Conservation (phyloP, 805 yeast species). For the Wickerhamomyces alni region DNA sequence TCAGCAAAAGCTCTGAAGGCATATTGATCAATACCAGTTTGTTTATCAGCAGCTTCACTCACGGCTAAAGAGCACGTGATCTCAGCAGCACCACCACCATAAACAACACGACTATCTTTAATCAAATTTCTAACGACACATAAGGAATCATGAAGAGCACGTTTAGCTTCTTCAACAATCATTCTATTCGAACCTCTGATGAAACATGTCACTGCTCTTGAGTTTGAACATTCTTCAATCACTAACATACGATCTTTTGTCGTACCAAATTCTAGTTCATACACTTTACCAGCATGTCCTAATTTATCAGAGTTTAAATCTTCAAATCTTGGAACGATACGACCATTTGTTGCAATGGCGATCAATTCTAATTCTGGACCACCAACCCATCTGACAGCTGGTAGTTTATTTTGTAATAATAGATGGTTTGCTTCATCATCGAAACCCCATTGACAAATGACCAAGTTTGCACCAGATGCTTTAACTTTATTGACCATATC, state of each 20-base stretch:
- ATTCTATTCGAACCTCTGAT: constrained; percentile 94
- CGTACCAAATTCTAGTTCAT: constrained; percentile 92
- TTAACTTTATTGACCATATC: constrained; percentile 88
- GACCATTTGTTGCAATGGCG: constrained; percentile 96
- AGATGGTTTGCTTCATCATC: constrained; percentile 98
- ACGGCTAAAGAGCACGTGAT: constrained; percentile 90
- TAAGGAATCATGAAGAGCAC: constrained; percentile 93
- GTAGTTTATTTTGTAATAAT: constrained; percentile 77
- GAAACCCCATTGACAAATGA: constrained; percentile 99
- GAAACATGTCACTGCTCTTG: constrained; percentile 87
- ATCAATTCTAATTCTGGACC: constrained; percentile 93
- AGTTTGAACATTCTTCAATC: constrained; percentile 81
- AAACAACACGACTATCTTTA: constrained; percentile 89
- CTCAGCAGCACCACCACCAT: constrained; percentile 99
- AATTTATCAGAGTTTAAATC: constrained; percentile 77
- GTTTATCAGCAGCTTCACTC: constrained; percentile 84
- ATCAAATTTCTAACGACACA: constrained; percentile 97
- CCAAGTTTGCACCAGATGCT: constrained; percentile 89
- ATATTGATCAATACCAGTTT: constrained; percentile 93
- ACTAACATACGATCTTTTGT: constrained; percentile 95
- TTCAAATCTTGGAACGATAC: constrained; percentile 96
- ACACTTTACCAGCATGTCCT: constrained; percentile 81
- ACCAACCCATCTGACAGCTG: constrained; percentile 99
- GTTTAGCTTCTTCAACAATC: constrained; percentile 95
- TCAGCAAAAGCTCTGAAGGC: constrained; percentile 93